Conservation (phyloP, 1,284 basidiomycete species). For the Fomes fomentarius region DNA sequence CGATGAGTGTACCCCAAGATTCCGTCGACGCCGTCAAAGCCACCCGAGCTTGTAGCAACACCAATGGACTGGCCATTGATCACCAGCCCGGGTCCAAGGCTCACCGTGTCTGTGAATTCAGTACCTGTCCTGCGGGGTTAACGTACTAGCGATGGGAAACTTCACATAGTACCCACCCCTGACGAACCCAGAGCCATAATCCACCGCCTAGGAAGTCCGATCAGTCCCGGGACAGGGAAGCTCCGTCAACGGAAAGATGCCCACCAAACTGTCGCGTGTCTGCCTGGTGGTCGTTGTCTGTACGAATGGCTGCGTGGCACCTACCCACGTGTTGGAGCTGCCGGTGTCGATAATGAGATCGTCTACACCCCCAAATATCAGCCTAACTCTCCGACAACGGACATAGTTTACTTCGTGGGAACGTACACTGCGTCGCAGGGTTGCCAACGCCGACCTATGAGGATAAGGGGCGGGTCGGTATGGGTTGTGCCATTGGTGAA, state of each 20-base stretch:
- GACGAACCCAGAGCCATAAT: neutral
- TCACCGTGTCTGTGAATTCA: slow-evolving; percentile 50
- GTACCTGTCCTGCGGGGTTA: slow-evolving; percentile 29
- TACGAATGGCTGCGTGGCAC: slow-evolving; percentile 51
- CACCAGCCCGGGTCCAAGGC: slow-evolving; percentile 34
- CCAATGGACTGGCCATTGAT: slow-evolving; percentile 57
- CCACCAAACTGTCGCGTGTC: slow-evolving; percentile 42
- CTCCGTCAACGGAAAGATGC: slow-evolving; percentile 19
- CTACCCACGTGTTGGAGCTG: slow-evolving; percentile 70
- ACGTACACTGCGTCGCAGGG: slow-evolving; percentile 38
- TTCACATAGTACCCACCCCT: neutral
- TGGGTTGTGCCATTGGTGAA: neutral
- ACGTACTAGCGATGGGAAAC: neutral
- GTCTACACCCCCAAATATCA: slow-evolving; percentile 22
- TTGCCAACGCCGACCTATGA: slow-evolving; percentile 36
- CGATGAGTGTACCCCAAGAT: slow-evolving; percentile 48
- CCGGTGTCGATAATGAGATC: slow-evolving; percentile 36
- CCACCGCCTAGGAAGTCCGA: neutral
- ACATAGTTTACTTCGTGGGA: too few relatives aligned
- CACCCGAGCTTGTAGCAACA: slow-evolving; percentile 48
- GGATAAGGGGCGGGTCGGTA: neutral
- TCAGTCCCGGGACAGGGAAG: neutral
- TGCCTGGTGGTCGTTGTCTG: slow-evolving; percentile 49
- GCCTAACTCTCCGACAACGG: too few relatives aligned
- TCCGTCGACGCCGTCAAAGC: slow-evolving; percentile 48